Base-by-base conservation (phyloP, 805 yeast genomes). In the Kodamaea restingae region DNA sequence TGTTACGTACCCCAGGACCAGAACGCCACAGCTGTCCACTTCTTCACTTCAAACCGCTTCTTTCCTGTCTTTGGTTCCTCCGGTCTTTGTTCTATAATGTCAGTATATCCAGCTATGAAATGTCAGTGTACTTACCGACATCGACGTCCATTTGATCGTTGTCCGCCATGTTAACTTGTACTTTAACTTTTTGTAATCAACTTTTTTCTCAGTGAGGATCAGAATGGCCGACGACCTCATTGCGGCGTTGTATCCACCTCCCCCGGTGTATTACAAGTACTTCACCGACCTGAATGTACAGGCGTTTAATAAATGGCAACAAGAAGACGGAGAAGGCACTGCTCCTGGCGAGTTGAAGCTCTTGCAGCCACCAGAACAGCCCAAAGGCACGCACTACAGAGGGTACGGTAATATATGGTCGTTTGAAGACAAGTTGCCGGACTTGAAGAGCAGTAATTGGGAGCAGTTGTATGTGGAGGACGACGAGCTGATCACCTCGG, bases 21-120 rank as follows among this genome's bases (percentile, higher is more conserved):
- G 59, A 93, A 88, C n/a, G 98, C 98, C 35, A 93, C 98, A 0
- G 98, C 98, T 10, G 96, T 88, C 98, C 98, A 91, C 70, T 90
- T 93, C 58, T 88, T 86, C 29, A 93, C 90, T 59, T 91, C 97
- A 53, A 93, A 90, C 52, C 86, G 75, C 60, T 83, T 84, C 67
- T 83, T 67, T 17, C 46, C 29, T 22, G 79, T 44, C 43, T 51
- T 58, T 32, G 42, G 51, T 50, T 34, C 48, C 35, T 40, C 49
- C 40, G 39, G 42, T 39, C 38, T 47, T 43, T 39, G 45, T 35
- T 44, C 54, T 18, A 46, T 20, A 36, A 49, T 50, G 39, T 18
- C 32, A 38, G 40, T 38, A 26, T 22, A 28, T 24, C 12, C 14
- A 4, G n/a, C 21, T 15, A 4, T 30, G 15, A 18, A 27, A 24